These are phyloP conservation scores for Myxozyma nipponensis DNA, from an alignment of 805 yeast species.

Conservation along the genomic window DNA sequence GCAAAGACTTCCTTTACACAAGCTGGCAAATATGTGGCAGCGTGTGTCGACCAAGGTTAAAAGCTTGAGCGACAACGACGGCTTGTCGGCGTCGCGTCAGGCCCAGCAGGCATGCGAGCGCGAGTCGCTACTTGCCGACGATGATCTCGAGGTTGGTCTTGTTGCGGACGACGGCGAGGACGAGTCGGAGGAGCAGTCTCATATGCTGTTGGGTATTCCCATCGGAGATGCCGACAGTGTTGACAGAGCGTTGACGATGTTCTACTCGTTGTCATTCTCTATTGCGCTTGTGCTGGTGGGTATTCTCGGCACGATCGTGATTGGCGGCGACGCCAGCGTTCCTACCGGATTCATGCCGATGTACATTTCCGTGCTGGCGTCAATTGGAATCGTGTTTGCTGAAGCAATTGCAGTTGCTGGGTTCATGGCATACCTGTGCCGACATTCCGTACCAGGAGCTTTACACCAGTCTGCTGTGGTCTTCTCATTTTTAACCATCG, in stretches of 20 bases:
- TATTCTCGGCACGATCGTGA: slow-evolving; percentile 44
- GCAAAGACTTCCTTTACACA: slow-evolving; percentile 29
- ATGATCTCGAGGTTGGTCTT: slow-evolving; percentile 9
- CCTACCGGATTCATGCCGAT: slow-evolving; percentile 31
- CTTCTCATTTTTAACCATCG: slow-evolving; percentile 40
- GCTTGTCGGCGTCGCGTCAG: slow-evolving; percentile 16
- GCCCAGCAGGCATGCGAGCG: slow-evolving; percentile 19
- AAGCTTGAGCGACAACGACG: slow-evolving; percentile 6
- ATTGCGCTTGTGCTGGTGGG: slow-evolving; percentile 43
- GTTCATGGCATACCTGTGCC: slow-evolving; percentile 44
- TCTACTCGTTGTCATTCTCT: slow-evolving; percentile 21
- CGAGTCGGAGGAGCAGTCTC: background rate
- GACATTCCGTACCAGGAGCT: slow-evolving; percentile 40
- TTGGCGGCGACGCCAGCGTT: slow-evolving; percentile 35
- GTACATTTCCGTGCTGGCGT: slow-evolving; percentile 35
- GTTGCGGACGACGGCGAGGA: background rate
- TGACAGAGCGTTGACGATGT: slow-evolving; percentile 25
- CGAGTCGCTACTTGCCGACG: slow-evolving; percentile 37
- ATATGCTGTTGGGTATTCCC: slow-evolving; percentile 2
- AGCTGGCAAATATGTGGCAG: slow-evolving; percentile 20
- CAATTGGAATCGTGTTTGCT: slow-evolving; percentile 43
- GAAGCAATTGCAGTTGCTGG: slow-evolving; percentile 44
- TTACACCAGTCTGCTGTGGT: slow-evolving; percentile 47
- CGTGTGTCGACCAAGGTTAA: slow-evolving; percentile 16
- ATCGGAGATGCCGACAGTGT: slow-evolving; percentile 5